A percentile compares a stretch with the other conserved stretches of the same genome.
Conservation (phyloP, 257 asterid species). For the Solanum bulbocastanum region DNA sequence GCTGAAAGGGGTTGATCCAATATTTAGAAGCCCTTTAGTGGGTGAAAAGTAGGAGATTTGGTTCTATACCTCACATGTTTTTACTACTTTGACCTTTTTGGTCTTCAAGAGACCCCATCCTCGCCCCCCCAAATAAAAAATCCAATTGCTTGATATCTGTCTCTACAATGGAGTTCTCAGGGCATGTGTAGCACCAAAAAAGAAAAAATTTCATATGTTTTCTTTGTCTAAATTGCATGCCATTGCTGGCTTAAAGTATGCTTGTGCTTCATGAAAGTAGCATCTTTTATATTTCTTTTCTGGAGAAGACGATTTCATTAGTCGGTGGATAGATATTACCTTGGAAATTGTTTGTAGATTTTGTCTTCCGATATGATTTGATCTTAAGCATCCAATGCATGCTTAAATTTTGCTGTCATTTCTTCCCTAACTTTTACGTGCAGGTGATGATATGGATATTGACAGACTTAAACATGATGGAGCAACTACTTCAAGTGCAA, state of each 20-base stretch:
- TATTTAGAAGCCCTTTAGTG: neutral
- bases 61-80: neutral
- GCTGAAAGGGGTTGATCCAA: neutral
- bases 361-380: neutral
- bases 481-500: slow-evolving; percentile 24
- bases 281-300: neutral
- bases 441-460: slow-evolving; percentile 29
- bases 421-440: neutral
- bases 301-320: neutral
- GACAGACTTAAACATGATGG: slow-evolving; percentile 28
- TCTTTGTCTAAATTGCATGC: neutral
- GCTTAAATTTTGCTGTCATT: neutral
- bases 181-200: neutral
- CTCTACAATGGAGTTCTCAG: neutral
- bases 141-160: neutral
- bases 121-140: neutral
- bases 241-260: neutral
- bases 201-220: neutral
- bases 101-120: neutral
- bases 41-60: neutral
- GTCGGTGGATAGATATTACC: neutral
- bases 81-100: neutral
- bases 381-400: neutral
- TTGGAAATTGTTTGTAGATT: neutral
- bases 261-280: neutral